Percentiles rank a stretch among this genome's conserved stretches.
These are phyloP conservation scores for Penicillium diatomitis DNA, from an alignment of 495 filamentous ascomycete species.

Conservation along the genomic window DNA sequence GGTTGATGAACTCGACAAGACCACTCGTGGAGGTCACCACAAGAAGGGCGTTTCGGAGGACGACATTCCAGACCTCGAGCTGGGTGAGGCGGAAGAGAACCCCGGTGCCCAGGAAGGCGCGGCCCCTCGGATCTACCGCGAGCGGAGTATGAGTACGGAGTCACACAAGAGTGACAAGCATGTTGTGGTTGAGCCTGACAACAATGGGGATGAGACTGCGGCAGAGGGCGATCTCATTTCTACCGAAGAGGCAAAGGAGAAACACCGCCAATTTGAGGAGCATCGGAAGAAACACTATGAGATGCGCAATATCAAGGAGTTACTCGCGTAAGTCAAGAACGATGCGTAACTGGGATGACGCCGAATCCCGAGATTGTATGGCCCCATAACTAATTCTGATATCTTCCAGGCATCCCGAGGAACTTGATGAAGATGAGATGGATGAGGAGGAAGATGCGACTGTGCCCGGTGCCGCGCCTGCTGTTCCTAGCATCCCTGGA, in stretches of 20 bases:
- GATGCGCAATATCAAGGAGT: conserved; percentile 88
- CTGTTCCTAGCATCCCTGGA: conserved; percentile 28
- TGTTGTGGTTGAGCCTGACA: conserved; percentile 64
- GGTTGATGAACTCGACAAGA: conserved; percentile 67
- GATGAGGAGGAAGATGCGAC: conserved; percentile 39
- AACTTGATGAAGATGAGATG: conserved; percentile 45
- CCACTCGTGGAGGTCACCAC: conserved; percentile 18
- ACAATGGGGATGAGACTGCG: conserved; percentile 44
- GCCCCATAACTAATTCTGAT: conserved; percentile 4
- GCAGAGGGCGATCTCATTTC: conserved; percentile 50
- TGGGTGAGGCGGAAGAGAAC: conserved; percentile 86
- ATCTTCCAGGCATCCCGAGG: conserved; percentile 34
- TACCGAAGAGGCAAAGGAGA: conserved; percentile 71
- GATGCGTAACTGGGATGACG: too few species aligned
- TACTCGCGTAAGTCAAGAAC: conserved; percentile 58
- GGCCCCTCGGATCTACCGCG: conserved; percentile 36
- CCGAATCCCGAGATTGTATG: background rate
- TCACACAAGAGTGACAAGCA: conserved; percentile 56
- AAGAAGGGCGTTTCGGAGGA: conserved; percentile 45
- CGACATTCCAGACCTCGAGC: conserved; percentile 84
- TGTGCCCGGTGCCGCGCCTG: conserved; percentile 19
- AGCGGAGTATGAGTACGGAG: conserved; percentile 37
- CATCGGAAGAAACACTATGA: conserved; percentile 94
- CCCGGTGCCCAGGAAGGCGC: conserved; percentile 16
- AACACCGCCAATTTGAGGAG: conserved; percentile 84